A percentile compares a stretch with the other conserved stretches of the same genome.
These are phyloP conservation scores for Apiospora malaysiana DNA, from an alignment of 2,329 filamentous ascomycete genomes.

Conservation along the genomic window DNA sequence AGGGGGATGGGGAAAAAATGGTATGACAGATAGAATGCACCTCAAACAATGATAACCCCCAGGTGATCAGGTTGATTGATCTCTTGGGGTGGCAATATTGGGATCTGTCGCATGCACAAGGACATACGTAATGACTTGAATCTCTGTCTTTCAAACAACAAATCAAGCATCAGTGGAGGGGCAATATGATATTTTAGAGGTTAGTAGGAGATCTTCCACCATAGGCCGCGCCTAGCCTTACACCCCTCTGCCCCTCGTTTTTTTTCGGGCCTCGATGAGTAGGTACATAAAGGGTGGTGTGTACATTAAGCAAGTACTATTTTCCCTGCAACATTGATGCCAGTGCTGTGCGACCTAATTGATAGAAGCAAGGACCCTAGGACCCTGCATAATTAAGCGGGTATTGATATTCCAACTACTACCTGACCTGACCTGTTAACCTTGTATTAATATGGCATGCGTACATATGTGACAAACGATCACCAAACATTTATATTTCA, in stretches of 20 bases:
- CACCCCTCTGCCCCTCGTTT: constrained; percentile 15
- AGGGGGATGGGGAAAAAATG: neutral
- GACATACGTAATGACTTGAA: constrained; percentile 5
- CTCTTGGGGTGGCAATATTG: constrained; percentile 2
- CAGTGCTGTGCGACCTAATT: too few relatives aligned
- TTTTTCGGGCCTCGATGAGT: neutral
- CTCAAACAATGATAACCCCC: neutral
- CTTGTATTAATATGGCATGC: neutral
- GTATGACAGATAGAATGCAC: neutral
- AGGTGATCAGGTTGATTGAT: neutral
- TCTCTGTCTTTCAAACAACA: neutral
- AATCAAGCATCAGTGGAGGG: neutral
- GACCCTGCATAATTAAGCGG: neutral
- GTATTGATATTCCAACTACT: neutral
- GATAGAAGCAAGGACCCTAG: neutral
- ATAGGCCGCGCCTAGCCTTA: neutral
- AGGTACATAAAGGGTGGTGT: neutral
- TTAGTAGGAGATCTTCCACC: neutral
- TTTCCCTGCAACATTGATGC: too few relatives aligned
- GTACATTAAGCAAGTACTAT: neutral
- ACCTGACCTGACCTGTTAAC: neutral
- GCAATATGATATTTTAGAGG: constrained; percentile 5
- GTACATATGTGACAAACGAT: neutral
- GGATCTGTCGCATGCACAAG: constrained; percentile 1
- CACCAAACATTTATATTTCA: neutral